These are phyloP conservation scores for Daldinia sp. DNA, from an alignment of 2,329 filamentous ascomycete species.

Conservation along the genomic window DNA sequence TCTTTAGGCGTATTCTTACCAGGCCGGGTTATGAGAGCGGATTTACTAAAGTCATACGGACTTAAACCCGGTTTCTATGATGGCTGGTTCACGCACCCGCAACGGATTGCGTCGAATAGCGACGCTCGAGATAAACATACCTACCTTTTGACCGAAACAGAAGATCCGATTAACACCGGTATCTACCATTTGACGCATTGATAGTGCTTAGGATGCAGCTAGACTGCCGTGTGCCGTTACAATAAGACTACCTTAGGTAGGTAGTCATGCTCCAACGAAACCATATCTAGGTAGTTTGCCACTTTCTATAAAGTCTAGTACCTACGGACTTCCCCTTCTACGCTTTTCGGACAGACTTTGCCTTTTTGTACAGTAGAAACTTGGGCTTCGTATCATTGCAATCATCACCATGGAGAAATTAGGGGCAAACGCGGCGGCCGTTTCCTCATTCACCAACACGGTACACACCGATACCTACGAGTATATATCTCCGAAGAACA, in stretches of 20 bases:
- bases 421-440: constrained; percentile 14
- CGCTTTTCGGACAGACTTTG: not conserved
- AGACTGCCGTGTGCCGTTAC: not conserved
- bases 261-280: not conserved
- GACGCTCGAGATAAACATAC: too few species aligned
- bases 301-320: not conserved
- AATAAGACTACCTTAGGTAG: not conserved
- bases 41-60: too few species aligned
- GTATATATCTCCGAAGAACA: constrained; percentile 40
- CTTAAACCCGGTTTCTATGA: not conserved
- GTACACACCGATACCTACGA: constrained; percentile 46
- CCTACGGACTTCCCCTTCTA: not conserved
- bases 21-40: too few species aligned
- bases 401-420: constrained; percentile 15
- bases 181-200: constrained; percentile 10
- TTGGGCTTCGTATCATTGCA: not conserved
- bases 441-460: constrained; percentile 27
- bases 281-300: not conserved
- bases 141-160: not conserved
- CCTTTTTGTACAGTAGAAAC: not conserved
- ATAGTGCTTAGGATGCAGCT: not conserved
- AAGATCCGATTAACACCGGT: constrained; percentile 14
- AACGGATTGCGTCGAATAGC: too few species aligned
- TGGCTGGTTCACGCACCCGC: too few species aligned
- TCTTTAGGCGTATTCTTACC: too few species aligned